Base-by-base conservation (phyloP, 495 filamentous ascomycete species). In the Penicillium ochrochloron region DNA sequence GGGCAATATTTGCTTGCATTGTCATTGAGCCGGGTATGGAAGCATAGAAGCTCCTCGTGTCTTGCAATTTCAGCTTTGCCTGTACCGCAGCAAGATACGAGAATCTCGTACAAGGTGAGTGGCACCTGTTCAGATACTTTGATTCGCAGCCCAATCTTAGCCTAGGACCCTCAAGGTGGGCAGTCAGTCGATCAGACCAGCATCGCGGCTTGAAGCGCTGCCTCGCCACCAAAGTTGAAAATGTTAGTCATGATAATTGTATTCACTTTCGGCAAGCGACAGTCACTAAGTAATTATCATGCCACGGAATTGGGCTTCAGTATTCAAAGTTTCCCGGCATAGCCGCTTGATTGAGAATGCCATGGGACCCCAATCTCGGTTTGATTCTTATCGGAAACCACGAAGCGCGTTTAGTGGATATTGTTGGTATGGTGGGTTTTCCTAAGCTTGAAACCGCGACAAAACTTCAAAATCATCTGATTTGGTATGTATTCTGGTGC, bases 161-260 rank as follows among this genome's bases (percentile, higher is more conserved):
- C 17, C 11, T 14, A 17, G 12, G 15, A 17, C 15, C 0, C 37
- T 17, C 5, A 17, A 3, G 2, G 5, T 41, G 3, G 37, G 14
- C 14, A 17, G 25, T 27, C 14, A 17, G 37, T 41, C 3, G 12
- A 41, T 41, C 14, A 41, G 15, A 17, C 37, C 14, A 41, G 14
- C 23, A 19, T 11, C 10, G 54, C 62, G 68, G 65, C 59, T 64
- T 6, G 42, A 70, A 59, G 65, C 66, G 60, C 53, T 33, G 46
- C n/a, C 46, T 66, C 31, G 66, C 68, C 66, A 63, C 66, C 25
- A 37, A 52, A 25, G 51, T 23, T 48, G 42, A 60, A 54, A 63
- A 11, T 63, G 27, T 67, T 61, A 62, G 60, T 64, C 63, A 71
- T 62, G 59, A 56, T 34, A 67, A 63, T 14, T 19, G 27, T 17